These are phyloP conservation scores for Elsinoe australis DNA, from an alignment of 2,329 filamentous ascomycete genomes.

Conservation along the genomic window DNA sequence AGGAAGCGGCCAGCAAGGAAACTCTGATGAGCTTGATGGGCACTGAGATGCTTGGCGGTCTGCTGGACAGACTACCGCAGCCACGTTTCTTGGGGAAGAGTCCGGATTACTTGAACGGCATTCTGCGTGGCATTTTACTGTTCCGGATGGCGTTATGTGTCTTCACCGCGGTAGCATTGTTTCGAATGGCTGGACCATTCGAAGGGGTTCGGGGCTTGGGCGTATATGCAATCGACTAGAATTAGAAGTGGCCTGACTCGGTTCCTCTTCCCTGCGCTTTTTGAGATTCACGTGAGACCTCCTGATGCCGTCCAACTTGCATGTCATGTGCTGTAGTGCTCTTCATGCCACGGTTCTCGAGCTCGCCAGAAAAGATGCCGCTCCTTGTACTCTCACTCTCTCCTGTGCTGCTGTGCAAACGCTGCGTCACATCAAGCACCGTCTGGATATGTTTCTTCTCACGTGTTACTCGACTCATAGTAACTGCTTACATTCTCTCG, in stretches of 20 bases:
- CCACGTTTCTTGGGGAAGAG: not conserved
- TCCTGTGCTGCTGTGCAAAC: conserved; percentile 26
- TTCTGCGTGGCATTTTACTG: not conserved
- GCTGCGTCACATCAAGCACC: conserved; percentile 31
- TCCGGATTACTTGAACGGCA: not conserved
- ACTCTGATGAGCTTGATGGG: not conserved
- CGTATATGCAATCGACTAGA: too few relatives aligned
- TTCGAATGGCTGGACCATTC: not conserved
- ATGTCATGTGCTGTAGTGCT: too few relatives aligned
- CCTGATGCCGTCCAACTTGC: too few relatives aligned
- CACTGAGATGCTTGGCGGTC: not conserved
- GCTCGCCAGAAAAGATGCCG: conserved; percentile 21
- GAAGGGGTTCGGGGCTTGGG: not conserved
- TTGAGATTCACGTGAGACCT: too few relatives aligned
- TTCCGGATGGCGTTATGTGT: not conserved
- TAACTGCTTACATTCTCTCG: too few relatives aligned
- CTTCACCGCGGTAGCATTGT: not conserved
- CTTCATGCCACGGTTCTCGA: too few relatives aligned
- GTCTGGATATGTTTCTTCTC: conserved; percentile 30
- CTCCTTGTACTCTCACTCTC: conserved; percentile 23
- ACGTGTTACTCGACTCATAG: too few relatives aligned
- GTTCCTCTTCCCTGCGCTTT: too few relatives aligned
- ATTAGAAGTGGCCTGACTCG: too few relatives aligned
- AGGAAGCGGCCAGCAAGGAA: not conserved
- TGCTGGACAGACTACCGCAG: not conserved